phyloP scores from a whole-genome alignment of 2,329 filamentous ascomycete species.

The Ophiostoma ips region DNA sequence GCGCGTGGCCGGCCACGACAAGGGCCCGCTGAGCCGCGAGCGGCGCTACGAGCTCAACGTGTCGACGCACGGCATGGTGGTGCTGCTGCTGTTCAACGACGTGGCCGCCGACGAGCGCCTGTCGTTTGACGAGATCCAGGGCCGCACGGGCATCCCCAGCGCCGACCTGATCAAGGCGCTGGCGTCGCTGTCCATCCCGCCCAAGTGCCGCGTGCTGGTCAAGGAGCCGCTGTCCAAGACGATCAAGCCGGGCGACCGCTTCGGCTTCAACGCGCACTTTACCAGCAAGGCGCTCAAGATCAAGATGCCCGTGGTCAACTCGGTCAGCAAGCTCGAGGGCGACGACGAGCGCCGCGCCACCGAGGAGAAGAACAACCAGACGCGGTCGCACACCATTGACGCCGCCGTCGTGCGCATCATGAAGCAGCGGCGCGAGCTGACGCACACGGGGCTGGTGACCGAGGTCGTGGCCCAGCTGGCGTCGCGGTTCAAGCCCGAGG shows the following conservation, averaged over 20 bases:
- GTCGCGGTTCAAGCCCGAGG: slow-evolving; percentile 59
- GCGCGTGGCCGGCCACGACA: slow-evolving; percentile 55
- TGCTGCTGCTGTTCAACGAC: slow-evolving; percentile 82
- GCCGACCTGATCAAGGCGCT: slow-evolving; percentile 63
- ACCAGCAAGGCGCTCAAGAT: slow-evolving; percentile 72
- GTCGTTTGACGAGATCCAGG: slow-evolving; percentile 66
- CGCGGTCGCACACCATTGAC: slow-evolving; percentile 56
- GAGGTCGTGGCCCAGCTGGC: slow-evolving; percentile 60
- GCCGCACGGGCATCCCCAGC: slow-evolving; percentile 62
- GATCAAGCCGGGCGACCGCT: slow-evolving; percentile 62
- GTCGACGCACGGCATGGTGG: slow-evolving; percentile 82
- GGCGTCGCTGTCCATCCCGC: slow-evolving; percentile 67
- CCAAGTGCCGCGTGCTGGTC: slow-evolving; percentile 66
- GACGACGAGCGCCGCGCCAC: slow-evolving; percentile 54
- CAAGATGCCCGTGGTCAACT: slow-evolving; percentile 74
- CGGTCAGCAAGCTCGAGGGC: slow-evolving; percentile 73
- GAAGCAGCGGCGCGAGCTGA: slow-evolving; percentile 68
- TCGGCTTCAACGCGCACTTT: slow-evolving; percentile 72
- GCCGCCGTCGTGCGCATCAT: slow-evolving; percentile 70
- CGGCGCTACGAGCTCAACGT: slow-evolving; percentile 82
- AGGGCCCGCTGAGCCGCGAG: slow-evolving; percentile 44
- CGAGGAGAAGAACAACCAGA: slow-evolving; percentile 62
- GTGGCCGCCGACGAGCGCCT: slow-evolving; percentile 31
- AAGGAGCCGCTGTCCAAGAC: slow-evolving; percentile 72
- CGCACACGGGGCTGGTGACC: slow-evolving; percentile 53